phyloP scores from a whole-genome alignment of 2,329 filamentous ascomycete genomes.

The Alternaria gaisen region DNA sequence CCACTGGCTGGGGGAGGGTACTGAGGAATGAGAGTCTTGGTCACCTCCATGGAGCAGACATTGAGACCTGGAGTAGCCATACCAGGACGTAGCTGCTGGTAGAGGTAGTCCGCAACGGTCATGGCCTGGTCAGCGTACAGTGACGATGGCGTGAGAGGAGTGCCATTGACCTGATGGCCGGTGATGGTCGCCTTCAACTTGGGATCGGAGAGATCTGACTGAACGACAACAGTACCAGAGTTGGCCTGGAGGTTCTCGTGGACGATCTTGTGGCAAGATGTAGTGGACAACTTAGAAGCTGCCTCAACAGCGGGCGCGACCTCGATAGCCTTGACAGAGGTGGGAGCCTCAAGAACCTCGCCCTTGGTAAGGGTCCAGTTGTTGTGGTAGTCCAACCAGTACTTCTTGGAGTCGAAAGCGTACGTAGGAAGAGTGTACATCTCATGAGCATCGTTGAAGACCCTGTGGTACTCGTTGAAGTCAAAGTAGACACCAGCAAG shows the following conservation, averaged over 20 bases:
- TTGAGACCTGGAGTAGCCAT: constrained; percentile 67
- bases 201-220: constrained; percentile 71
- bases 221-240: constrained; percentile 67
- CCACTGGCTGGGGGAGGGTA: constrained; percentile 58
- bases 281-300: constrained; percentile 67
- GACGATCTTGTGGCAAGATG: constrained; percentile 70
- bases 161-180: constrained; percentile 74
- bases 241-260: constrained; percentile 70
- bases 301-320: constrained; percentile 53
- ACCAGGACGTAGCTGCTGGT: constrained; percentile 68
- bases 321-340: constrained; percentile 50
- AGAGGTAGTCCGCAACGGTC: constrained; percentile 73
- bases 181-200: constrained; percentile 69
- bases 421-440: constrained; percentile 74
- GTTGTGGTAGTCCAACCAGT: constrained; percentile 76
- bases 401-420: constrained; percentile 74
- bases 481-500: constrained; percentile 69
- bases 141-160: constrained; percentile 70
- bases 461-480: constrained; percentile 75
- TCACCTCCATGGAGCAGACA: constrained; percentile 72
- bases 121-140: constrained; percentile 71
- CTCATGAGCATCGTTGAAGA: constrained; percentile 66
- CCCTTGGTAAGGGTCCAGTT: constrained; percentile 78
- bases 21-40: constrained; percentile 72
- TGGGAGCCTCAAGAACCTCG: constrained; percentile 58